Conservation (phyloP, 805 yeast genomes). For the Wickerhamiella lipophila region DNA sequence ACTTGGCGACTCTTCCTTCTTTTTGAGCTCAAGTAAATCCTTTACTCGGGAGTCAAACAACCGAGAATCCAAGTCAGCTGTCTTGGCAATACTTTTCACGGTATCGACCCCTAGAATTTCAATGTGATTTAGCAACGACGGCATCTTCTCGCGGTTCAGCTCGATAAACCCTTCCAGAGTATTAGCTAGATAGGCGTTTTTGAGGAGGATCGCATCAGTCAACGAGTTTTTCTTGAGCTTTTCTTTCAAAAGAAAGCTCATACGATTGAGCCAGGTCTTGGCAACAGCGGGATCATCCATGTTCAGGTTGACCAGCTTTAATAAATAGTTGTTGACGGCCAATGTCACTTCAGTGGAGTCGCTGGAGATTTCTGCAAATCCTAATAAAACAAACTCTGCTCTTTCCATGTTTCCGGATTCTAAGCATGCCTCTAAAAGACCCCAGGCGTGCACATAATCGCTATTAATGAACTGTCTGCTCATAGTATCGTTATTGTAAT, state of each 20-base stretch:
- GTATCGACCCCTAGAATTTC: conserved; percentile 43
- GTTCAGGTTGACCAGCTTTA: conserved; percentile 32
- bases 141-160: conserved; percentile 19
- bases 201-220: conserved; percentile 47
- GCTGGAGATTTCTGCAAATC: conserved; percentile 41
- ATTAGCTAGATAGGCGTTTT: conserved; percentile 30
- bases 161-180: conserved; percentile 18
- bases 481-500: not conserved
- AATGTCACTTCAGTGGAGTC: conserved; percentile 41
- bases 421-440: conserved; percentile 66
- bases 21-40: conserved; percentile 2
- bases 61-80: conserved; percentile 25
- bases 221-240: conserved; percentile 37
- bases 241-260: conserved; percentile 26
- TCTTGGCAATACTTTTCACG: conserved; percentile 27
- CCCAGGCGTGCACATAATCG: conserved; percentile 49
- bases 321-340: conserved; percentile 55
- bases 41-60: conserved; percentile 4
- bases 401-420: conserved; percentile 52
- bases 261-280: conserved; percentile 31
- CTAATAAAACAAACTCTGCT: conserved; percentile 54
- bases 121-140: conserved; percentile 34
- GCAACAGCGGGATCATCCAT: conserved; percentile 34
- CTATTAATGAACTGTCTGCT: conserved; percentile 30
- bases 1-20: not conserved